Base-by-base conservation (phyloP, 176 grass and related monocot species). In the Tillandsia fasciculata region DNA sequence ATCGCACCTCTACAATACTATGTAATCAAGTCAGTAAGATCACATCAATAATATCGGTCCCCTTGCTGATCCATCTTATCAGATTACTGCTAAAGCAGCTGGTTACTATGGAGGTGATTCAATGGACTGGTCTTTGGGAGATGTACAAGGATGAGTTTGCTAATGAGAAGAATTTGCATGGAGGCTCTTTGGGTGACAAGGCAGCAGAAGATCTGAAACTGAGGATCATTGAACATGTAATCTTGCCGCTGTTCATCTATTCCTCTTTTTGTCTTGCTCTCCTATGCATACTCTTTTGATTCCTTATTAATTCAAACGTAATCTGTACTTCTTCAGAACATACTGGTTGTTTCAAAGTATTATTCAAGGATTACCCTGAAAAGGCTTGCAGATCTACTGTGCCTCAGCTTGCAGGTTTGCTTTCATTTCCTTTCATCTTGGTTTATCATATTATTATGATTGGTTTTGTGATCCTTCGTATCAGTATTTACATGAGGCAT, bases 331-430 rank as follows among this genome's bases (percentile, higher is more conserved):
- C 73, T 79, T 77, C 82, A 97, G 93, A 97, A 97, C 67, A 97
- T 97, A 66, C 90, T 97, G 86, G 93, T 97, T 13, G 89, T 97
- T 22, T 92, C 94, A 0, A 97, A 92, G 63, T 97, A 92, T 18
- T 97, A 97, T 82, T 97, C 94, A 27, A 90, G 94, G 82, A 97
- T 97, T 72, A 86, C 82, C 49, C 72, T 97, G 48, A 92, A 92
- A 74, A 85, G 94, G 50, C 65, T 97, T 73, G 81, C 94, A 0
- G 89, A 90, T 51, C 84, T 97, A 75, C 83, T 97, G 22, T 92
- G 86, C 77, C 22, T 97, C 69, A 85, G 84, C 77, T 79, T 97
- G 52, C 79, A 92, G 86, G 89, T 92, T 65, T 67, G 61, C 48
- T 66, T 72, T 50, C 20, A 64, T 10, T 26, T 76, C 68, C 3